phyloP scores from a whole-genome alignment of 1,139 yeast species.

The Diutina rugosa region DNA sequence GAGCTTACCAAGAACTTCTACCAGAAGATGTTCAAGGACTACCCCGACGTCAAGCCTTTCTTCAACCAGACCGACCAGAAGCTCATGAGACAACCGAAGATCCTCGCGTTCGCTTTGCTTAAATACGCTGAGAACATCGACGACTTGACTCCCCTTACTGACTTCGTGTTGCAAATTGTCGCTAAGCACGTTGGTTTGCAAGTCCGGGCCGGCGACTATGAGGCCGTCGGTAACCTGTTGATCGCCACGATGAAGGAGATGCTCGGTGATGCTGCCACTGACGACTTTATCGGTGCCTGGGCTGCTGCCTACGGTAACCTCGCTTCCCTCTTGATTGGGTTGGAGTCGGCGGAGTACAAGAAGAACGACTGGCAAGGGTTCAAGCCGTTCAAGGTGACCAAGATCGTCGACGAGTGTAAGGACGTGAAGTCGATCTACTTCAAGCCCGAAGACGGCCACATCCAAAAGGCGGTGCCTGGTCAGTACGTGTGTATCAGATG shows the following conservation, averaged over 20 bases:
- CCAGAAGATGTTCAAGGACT: slow-evolving; percentile 35
- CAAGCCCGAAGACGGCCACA: slow-evolving; percentile 29
- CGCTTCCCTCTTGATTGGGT: slow-evolving; percentile 46
- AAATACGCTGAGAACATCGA: slow-evolving; percentile 56
- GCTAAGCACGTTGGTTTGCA: slow-evolving; percentile 56
- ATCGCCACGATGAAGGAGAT: slow-evolving; percentile 40
- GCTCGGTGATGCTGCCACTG: slow-evolving; percentile 46
- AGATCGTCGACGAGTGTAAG: slow-evolving; percentile 28
- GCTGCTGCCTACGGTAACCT: slow-evolving; percentile 49
- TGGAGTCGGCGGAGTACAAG: slow-evolving; percentile 37
- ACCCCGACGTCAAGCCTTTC: slow-evolving; percentile 43
- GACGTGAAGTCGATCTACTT: slow-evolving; percentile 42
- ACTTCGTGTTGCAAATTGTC: slow-evolving; percentile 48
- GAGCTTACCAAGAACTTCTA: slow-evolving; percentile 43
- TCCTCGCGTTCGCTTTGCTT: slow-evolving; percentile 49
- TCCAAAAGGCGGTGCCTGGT: slow-evolving; percentile 30
- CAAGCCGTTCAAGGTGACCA: slow-evolving; percentile 35
- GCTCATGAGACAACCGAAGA: slow-evolving; percentile 45
- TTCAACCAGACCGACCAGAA: slow-evolving; percentile 51
- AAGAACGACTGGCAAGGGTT: slow-evolving; percentile 42
- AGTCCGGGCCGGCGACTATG: slow-evolving; percentile 50
- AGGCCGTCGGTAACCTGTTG: slow-evolving; percentile 47
- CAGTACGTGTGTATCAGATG: slow-evolving; percentile 49
- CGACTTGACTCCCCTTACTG: slow-evolving; percentile 38
- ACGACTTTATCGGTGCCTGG: slow-evolving; percentile 53